Evolutionary conservation across 1,284 basidiomycete genomes (phyloP).

Genomic region (Ceratobasidium sp.): DNA sequence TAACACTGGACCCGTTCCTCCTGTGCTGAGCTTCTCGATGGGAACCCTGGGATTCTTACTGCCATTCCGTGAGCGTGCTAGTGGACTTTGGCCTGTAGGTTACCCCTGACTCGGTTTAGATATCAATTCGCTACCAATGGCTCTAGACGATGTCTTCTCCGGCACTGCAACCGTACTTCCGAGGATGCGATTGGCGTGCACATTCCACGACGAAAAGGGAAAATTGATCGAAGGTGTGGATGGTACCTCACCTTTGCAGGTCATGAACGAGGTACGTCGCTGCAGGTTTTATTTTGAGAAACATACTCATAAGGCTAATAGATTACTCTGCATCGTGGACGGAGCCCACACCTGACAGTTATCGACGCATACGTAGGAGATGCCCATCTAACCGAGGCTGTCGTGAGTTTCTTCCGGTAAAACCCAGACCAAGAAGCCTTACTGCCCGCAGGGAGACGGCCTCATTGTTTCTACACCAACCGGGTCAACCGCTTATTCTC

Average conservation of each 20-base stretch:
- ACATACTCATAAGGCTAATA: background rate
- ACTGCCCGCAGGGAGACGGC: conserved; percentile 78
- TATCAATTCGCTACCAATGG: conserved; percentile 80
- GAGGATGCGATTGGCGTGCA: conserved; percentile 85
- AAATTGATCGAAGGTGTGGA: conserved; percentile 44
- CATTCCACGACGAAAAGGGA: conserved; percentile 70
- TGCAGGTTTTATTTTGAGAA: background rate
- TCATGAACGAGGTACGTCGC: conserved; percentile 88
- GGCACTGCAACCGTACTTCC: conserved; percentile 82
- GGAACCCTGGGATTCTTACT: conserved; percentile 93
- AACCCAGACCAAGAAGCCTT: background rate
- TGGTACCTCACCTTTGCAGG: conserved; percentile 78
- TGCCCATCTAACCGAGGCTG: conserved; percentile 93
- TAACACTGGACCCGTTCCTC: conserved; percentile 86
- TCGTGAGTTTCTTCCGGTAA: conserved; percentile 64
- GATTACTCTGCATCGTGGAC: conserved; percentile 82
- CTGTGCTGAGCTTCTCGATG: conserved; percentile 95
- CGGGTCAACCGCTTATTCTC: conserved; percentile 95
- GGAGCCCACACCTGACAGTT: conserved; percentile 90
- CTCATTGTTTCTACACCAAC: conserved; percentile 96
- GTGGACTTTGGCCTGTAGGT: background rate
- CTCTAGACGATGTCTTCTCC: conserved; percentile 76
- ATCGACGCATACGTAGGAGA: conserved; percentile 97
- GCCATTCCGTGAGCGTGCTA: conserved; percentile 79
- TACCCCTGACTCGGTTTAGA: conserved; percentile 57